Evolutionary conservation across 2,329 filamentous ascomycete species (phyloP).

Genomic region (Penicillium crustosum): DNA sequence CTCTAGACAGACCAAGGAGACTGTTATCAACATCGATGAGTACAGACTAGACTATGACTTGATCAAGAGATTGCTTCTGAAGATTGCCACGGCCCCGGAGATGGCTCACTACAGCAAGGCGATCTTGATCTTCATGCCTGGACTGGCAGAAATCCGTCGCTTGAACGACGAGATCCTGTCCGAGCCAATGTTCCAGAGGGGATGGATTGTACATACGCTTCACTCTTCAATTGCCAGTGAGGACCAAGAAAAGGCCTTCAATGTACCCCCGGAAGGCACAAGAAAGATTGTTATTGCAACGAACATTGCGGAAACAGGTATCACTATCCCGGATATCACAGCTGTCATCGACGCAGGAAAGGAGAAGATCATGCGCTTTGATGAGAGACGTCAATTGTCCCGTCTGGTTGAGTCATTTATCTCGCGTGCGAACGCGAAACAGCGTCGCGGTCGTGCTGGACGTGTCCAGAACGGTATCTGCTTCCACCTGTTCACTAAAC

Average conservation of each 20-base stretch:
- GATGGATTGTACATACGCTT: conserved; percentile 84
- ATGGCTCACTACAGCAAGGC: conserved; percentile 78
- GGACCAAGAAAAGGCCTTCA: conserved; percentile 91
- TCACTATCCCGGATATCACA: conserved; percentile 96
- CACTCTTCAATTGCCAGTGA: conserved; percentile 95
- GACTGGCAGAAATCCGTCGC: conserved; percentile 86
- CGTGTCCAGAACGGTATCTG: conserved; percentile 94
- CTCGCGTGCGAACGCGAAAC: conserved; percentile 91
- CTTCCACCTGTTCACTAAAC: conserved; percentile 92
- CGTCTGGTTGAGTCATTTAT: conserved; percentile 92
- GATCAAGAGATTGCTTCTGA: conserved; percentile 73
- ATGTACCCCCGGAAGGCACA: conserved; percentile 74
- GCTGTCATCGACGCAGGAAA: conserved; percentile 96
- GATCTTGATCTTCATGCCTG: conserved; percentile 90
- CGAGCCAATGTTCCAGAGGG: conserved; percentile 69
- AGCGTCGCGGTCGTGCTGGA: conserved; percentile 87
- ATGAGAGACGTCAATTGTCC: conserved; percentile 88
- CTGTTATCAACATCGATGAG: conserved; percentile 77
- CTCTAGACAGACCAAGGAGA: conserved; percentile 71
- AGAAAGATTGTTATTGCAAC: conserved; percentile 95
- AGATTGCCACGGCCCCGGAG: conserved; percentile 68
- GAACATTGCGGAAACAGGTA: conserved; percentile 97
- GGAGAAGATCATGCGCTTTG: conserved; percentile 93
- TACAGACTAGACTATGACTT: conserved; percentile 89
- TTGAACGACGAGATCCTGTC: conserved; percentile 82